Conservation (phyloP, 495 filamentous ascomycete genomes). For the Penicillium pulvis region DNA sequence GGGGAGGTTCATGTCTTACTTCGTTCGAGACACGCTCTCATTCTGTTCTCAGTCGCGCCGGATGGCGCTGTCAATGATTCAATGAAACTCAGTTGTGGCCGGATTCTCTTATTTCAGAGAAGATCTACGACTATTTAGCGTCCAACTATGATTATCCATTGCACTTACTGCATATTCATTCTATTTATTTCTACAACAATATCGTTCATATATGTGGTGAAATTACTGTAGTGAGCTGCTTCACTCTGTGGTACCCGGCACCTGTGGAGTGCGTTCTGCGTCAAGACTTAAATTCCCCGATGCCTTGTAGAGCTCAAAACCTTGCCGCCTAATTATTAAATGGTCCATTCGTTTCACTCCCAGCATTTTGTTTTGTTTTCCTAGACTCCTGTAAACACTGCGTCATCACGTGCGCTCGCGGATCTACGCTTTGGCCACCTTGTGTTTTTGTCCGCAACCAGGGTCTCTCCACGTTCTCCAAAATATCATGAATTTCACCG, state of each 20-base stretch:
- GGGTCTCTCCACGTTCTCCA: slow-evolving; percentile 8
- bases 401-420: slow-evolving; percentile 27
- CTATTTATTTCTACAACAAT: too few species aligned
- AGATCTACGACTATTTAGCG: background rate
- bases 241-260: background rate
- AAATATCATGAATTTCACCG: slow-evolving; percentile 1
- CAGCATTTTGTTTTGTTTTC: background rate
- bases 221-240: background rate
- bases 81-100: slow-evolving; percentile 1
- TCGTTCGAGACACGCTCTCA: background rate
- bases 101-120: background rate
- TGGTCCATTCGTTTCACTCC: background rate
- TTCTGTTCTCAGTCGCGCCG: background rate
- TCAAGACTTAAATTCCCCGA: background rate
- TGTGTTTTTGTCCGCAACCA: slow-evolving; percentile 29
- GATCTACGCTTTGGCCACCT: slow-evolving; percentile 32
- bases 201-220: too few species aligned
- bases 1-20: background rate
- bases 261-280: background rate
- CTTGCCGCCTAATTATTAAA: background rate
- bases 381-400: slow-evolving; percentile 5
- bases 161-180: background rate
- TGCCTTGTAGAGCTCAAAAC: background rate
- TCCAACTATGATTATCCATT: background rate
- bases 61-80: slow-evolving; percentile 1